Evolutionary conservation across 495 filamentous ascomycete genomes (phyloP).

Genomic region (Baudoinia panamericana): DNA sequence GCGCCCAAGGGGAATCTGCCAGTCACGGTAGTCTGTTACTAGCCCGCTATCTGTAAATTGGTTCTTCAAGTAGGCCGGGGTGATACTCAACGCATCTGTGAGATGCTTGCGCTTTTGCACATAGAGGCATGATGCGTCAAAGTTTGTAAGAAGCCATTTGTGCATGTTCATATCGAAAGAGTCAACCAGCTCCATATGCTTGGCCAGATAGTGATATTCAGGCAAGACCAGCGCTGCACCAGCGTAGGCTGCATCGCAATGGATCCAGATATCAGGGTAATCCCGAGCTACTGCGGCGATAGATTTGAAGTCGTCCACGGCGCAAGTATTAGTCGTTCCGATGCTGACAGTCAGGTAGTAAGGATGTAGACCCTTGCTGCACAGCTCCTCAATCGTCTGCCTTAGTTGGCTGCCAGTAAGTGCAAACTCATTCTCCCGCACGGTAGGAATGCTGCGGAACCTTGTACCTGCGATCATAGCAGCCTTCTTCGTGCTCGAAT

Average conservation of each 20-base stretch:
- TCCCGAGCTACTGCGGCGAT: conserved; percentile 53
- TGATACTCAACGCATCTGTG: conserved; percentile 66
- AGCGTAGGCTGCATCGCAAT: conserved; percentile 94
- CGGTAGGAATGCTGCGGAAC: conserved; percentile 52
- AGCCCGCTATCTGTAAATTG: conserved; percentile 64
- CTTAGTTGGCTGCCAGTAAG: conserved; percentile 55
- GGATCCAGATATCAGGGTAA: conserved; percentile 67
- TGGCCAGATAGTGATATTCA: conserved; percentile 60
- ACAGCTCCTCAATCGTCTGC: conserved; percentile 46
- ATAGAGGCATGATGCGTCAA: conserved; percentile 78
- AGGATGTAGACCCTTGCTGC: conserved; percentile 55
- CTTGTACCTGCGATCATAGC: conserved; percentile 74
- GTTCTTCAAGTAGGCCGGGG: conserved; percentile 72
- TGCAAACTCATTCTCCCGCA: conserved; percentile 48
- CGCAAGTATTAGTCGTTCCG: conserved; percentile 81
- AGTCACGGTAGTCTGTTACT: conserved; percentile 95
- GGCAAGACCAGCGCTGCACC: conserved; percentile 70
- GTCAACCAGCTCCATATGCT: conserved; percentile 55
- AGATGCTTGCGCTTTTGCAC: conserved; percentile 63
- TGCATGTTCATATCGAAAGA: conserved; percentile 94
- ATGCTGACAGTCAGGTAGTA: conserved; percentile 79
- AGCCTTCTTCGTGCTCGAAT: conserved; percentile 76
- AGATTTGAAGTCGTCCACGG: conserved; percentile 64
- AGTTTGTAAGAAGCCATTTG: conserved; percentile 94
- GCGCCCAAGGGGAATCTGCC: conserved; percentile 90